Percentiles rank a stretch among this genome's conserved stretches.
phyloP scores from a whole-genome alignment of 2,329 filamentous ascomycete species.

The Ceratocystis cubensis region DNA sequence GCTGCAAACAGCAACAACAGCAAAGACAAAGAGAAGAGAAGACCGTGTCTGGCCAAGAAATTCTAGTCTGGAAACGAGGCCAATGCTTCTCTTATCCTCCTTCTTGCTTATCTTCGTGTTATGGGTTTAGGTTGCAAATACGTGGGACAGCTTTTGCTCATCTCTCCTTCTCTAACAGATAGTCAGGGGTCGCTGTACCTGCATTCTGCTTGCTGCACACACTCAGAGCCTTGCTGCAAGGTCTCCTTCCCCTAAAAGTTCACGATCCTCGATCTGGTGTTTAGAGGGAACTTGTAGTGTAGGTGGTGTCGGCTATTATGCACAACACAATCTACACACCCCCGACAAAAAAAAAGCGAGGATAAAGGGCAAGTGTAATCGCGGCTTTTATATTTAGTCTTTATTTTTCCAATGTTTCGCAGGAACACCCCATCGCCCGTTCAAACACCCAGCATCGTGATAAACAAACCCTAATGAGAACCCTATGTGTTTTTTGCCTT shows the following conservation, averaged over 20 bases:
- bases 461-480: not conserved
- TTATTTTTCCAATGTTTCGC: not conserved
- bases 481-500: not conserved
- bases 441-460: too few species aligned
- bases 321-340: too few species aligned
- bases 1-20: not conserved
- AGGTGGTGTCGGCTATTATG: not conserved
- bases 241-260: not conserved
- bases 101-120: slow-evolving; percentile 4
- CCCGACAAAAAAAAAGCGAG: too few species aligned
- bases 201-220: not conserved
- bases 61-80: not conserved
- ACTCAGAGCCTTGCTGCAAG: not conserved
- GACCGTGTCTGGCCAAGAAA: not conserved
- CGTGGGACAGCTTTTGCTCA: not conserved
- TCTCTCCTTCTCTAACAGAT: not conserved
- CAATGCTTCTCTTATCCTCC: slow-evolving; percentile 1
- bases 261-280: slow-evolving; percentile 8
- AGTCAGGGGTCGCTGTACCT: not conserved
- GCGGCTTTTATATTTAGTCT: not conserved
- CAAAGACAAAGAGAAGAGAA: not conserved
- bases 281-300: not conserved
- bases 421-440: too few species aligned
- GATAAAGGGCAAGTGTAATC: too few species aligned
- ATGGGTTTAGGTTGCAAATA: not conserved